Evolutionary conservation across 441 rosid species (phyloP).

Genomic region (Gossypium schwendimanii): DNA sequence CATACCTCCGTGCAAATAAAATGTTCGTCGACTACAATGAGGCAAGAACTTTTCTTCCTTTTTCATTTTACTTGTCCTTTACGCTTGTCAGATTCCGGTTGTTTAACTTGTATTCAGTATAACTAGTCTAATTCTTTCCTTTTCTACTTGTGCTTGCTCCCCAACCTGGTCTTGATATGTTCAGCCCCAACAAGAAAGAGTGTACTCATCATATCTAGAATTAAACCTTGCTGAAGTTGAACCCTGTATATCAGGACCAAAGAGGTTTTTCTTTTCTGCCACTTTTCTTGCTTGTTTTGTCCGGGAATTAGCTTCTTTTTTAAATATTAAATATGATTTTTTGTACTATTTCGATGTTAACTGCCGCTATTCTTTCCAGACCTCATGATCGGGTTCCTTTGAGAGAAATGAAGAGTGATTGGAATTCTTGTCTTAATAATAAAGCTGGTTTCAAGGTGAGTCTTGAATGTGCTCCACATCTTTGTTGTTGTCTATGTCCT

Average conservation of each 20-base stretch:
- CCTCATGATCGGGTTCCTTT: slow-evolving; percentile 97
- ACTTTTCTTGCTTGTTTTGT: not conserved
- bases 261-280: slow-evolving; percentile 42
- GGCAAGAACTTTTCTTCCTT: slow-evolving; percentile 30
- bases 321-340: not conserved
- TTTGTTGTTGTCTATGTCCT: slow-evolving; percentile 4
- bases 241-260: slow-evolving; percentile 97
- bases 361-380: slow-evolving; percentile 35
- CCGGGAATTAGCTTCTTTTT: not conserved
- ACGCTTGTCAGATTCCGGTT: not conserved
- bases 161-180: slow-evolving; percentile 5
- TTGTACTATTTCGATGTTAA: not conserved
- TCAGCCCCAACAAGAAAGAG: slow-evolving; percentile 91
- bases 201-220: slow-evolving; percentile 80
- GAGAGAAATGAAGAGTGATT: slow-evolving; percentile 88
- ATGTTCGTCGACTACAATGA: slow-evolving; percentile 91
- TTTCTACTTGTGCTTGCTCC: not conserved
- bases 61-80: not conserved
- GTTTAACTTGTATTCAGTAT: not conserved
- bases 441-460: slow-evolving; percentile 83
- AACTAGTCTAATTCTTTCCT: not conserved
- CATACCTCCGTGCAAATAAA: slow-evolving; percentile 90
- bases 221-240: slow-evolving; percentile 71
- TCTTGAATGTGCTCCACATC: not conserved
- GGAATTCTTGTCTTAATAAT: slow-evolving; percentile 87